A percentile compares a stretch with the other conserved stretches of the same genome.
These are phyloP conservation scores for Beauveria sp. DNA, from an alignment of 2,329 filamentous ascomycete species.

Conservation along the genomic window DNA sequence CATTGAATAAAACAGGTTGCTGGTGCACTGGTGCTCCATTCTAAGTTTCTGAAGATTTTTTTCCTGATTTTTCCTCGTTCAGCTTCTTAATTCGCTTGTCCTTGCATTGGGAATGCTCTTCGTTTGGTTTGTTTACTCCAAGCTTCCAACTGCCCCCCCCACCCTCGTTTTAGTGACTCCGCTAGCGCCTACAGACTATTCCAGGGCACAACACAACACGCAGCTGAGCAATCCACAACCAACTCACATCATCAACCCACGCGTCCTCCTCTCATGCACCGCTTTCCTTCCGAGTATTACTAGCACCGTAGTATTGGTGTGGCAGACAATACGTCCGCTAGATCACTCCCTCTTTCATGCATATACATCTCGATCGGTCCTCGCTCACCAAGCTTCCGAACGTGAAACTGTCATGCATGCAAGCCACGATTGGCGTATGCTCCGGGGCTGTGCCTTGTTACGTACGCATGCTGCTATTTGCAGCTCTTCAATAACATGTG, in stretches of 20 bases:
- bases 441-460: not conserved
- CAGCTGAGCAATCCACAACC: not conserved
- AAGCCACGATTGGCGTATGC: not conserved
- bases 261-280: not conserved
- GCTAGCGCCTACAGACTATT: not conserved
- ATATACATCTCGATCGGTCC: conserved; percentile 2
- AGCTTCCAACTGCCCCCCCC: not conserved
- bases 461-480: conserved; percentile 2
- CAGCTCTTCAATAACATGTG: not conserved
- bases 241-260: not conserved
- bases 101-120: too few species aligned
- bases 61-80: too few species aligned
- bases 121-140: too few species aligned
- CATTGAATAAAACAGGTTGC: not conserved
- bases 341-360: not conserved
- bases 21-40: not conserved
- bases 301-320: not conserved
- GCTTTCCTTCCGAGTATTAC: not conserved
- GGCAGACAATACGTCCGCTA: not conserved
- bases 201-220: not conserved
- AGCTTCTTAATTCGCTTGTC: too few species aligned
- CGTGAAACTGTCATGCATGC: not conserved
- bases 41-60: too few species aligned
- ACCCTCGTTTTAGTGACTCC: too few species aligned
- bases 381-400: not conserved